Percentiles rank a stretch among this genome's conserved stretches.
Evolutionary conservation across 306 rosid species (phyloP).

Genomic region (Prunus mume): DNA sequence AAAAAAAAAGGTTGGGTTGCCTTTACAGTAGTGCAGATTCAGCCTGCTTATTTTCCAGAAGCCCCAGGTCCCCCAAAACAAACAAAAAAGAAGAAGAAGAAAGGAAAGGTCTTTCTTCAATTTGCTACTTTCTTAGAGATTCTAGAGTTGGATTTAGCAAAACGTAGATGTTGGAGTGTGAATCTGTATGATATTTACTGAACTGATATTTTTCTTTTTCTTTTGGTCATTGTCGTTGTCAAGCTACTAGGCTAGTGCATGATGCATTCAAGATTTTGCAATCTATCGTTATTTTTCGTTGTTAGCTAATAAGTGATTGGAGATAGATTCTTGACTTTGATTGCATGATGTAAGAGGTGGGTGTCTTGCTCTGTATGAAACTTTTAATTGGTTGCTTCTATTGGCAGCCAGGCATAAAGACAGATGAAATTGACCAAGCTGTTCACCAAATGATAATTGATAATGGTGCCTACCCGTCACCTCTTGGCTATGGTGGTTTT

Average conservation of each 20-base stretch:
- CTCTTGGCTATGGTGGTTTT: constrained; percentile 91
- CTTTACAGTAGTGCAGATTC: not conserved
- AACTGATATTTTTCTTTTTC: not conserved
- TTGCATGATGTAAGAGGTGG: constrained; percentile 1
- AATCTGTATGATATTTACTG: not conserved
- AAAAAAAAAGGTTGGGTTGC: not conserved
- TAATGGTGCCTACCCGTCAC: constrained; percentile 94
- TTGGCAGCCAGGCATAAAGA: constrained; percentile 93
- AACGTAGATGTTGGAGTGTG: not conserved
- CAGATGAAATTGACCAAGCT: constrained; percentile 91
- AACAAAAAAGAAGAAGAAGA: not conserved
- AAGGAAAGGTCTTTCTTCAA: not conserved
- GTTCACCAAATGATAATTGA: constrained; percentile 95
- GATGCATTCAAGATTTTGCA: not conserved
- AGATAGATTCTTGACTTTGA: constrained; percentile 8
- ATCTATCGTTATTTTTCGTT: not conserved
- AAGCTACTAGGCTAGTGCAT: not conserved
- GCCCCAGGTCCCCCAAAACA: too few species aligned
- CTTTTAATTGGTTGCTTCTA: constrained; percentile 42
- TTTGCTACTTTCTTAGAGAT: not conserved
- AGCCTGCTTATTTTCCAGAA: not conserved
- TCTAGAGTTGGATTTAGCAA: not conserved
- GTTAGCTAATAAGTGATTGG: not conserved
- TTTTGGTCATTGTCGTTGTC: not conserved
- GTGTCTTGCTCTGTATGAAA: constrained; percentile 14